Evolutionary conservation across 371 early-diverging fungal genomes (phyloP).

Genomic region (Fennellomyces sp.): DNA sequence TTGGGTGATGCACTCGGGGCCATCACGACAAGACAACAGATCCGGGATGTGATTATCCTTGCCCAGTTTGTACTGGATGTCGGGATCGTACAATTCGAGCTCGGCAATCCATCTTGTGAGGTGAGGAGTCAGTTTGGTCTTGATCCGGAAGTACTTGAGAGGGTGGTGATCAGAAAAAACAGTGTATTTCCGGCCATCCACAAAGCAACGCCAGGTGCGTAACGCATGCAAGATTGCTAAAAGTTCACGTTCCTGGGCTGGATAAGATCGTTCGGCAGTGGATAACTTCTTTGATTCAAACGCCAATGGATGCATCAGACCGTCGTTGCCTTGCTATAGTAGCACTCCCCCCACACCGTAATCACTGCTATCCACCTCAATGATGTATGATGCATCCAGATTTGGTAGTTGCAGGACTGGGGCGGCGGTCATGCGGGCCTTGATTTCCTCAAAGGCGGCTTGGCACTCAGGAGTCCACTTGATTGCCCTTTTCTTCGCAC

Average conservation of each 20-base stretch:
- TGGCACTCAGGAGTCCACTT: constrained; percentile 7
- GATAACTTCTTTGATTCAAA: constrained; percentile 22
- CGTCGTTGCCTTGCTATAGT: constrained; percentile 20
- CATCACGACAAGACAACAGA: constrained; percentile 18
- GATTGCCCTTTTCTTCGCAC: not conserved
- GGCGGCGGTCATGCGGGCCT: not conserved
- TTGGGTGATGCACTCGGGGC: not conserved
- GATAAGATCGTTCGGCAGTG: constrained; percentile 12
- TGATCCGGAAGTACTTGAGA: constrained; percentile 19
- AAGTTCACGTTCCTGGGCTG: constrained; percentile 44
- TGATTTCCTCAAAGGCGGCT: constrained; percentile 13
- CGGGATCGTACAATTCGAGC: constrained; percentile 19
- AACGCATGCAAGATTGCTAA: constrained; percentile 37
- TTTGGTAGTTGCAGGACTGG: constrained; percentile 22
- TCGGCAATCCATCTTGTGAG: constrained; percentile 21
- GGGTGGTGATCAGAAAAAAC: constrained; percentile 32
- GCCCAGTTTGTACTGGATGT: constrained; percentile 31
- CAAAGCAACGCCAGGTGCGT: constrained; percentile 31
- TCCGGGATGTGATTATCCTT: constrained; percentile 27
- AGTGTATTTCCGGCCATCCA: constrained; percentile 22
- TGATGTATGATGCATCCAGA: constrained; percentile 13
- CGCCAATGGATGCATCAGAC: constrained; percentile 39
- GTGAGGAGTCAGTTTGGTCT: constrained; percentile 4
- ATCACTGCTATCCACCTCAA: constrained; percentile 39
- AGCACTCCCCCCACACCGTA: constrained; percentile 31